These are phyloP conservation scores for Lactarius indigo DNA, from an alignment of 768 basidiomycete genomes.

Conservation along the genomic window DNA sequence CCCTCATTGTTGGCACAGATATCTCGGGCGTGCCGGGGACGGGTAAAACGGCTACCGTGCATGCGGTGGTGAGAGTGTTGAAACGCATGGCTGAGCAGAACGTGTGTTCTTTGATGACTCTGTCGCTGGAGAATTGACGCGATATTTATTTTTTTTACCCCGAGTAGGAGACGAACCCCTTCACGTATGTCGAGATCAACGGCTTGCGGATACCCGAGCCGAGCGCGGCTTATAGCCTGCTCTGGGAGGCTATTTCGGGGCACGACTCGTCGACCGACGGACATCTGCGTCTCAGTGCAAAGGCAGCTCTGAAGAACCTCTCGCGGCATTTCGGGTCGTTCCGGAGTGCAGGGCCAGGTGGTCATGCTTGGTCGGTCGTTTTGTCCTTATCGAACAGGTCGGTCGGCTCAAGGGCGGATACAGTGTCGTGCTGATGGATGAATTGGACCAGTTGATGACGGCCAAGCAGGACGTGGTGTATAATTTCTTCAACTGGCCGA, in stretches of 20 bases:
- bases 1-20: constrained; percentile 45
- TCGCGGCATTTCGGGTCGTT: constrained; percentile 73
- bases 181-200: constrained; percentile 97
- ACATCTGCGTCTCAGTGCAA: constrained; percentile 63
- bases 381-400: constrained; percentile 4
- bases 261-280: constrained; percentile 62
- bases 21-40: constrained; percentile 99
- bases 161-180: constrained; percentile 82
- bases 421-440: constrained; percentile 97
- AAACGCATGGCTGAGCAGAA: constrained; percentile 82
- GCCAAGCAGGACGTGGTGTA: constrained; percentile 98
- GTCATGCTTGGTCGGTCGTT: constrained; percentile 77
- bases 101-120: constrained; percentile 40
- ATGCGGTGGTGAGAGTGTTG: constrained; percentile 85
- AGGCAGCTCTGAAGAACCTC: constrained; percentile 78
- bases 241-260: constrained; percentile 92
- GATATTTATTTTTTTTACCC: background rate
- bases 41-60: constrained; percentile 97
- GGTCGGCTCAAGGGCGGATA: constrained; percentile 10
- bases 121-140: background rate
- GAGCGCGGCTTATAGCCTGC: constrained; percentile 81
- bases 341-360: constrained; percentile 64
- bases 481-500: constrained; percentile 99
- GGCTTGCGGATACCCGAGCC: constrained; percentile 93
- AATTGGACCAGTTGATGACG: constrained; percentile 94